These are phyloP conservation scores for Primulina huaijiensis DNA, from an alignment of 257 asterid species.

Conservation along the genomic window DNA sequence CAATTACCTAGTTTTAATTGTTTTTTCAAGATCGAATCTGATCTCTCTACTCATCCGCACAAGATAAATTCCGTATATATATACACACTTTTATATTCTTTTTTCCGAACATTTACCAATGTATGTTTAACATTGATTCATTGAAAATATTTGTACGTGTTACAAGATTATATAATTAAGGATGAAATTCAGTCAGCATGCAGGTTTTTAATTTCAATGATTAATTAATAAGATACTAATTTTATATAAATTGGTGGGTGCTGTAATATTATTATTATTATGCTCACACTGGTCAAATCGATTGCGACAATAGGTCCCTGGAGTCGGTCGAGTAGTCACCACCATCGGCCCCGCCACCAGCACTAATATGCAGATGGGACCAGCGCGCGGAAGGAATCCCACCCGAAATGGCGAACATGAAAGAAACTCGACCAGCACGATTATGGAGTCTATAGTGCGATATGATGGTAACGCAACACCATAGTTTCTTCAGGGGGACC, in stretches of 20 bases:
- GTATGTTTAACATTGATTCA: no score
- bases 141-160: no score
- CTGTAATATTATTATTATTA: neutral
- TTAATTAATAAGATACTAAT: no score
- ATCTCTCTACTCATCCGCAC: no score
- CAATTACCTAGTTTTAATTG: no score
- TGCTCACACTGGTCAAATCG: neutral
- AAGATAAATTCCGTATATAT: no score
- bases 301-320: neutral
- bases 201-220: no score
- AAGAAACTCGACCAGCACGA: slow-evolving; percentile 38
- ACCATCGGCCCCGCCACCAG: neutral
- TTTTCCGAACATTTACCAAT: no score
- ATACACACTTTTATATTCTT: no score
- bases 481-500: slow-evolving; percentile 37
- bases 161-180: no score
- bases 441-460: slow-evolving; percentile 22
- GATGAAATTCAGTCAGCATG: no score
- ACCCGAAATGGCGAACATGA: slow-evolving; percentile 34
- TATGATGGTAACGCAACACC: slow-evolving; percentile 8
- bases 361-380: neutral
- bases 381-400: slow-evolving; percentile 30
- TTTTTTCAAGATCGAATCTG: no score
- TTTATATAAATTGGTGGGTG: neutral
- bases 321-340: neutral